Percentiles rank a stretch among this genome's conserved stretches.
These are phyloP conservation scores for Clarireedia paspali DNA, from an alignment of 2,329 filamentous ascomycete genomes.

Conservation along the genomic window DNA sequence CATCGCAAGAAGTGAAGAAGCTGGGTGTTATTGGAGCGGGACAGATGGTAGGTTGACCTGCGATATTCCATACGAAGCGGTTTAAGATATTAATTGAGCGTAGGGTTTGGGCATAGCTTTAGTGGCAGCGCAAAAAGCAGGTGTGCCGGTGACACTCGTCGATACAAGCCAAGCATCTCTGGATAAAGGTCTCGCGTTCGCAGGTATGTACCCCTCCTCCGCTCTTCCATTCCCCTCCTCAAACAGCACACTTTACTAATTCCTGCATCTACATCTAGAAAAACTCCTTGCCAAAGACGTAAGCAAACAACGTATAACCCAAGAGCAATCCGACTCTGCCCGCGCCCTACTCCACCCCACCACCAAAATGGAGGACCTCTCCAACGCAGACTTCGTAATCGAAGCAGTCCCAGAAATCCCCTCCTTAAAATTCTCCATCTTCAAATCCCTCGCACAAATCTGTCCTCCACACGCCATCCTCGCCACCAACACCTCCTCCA, in stretches of 20 bases:
- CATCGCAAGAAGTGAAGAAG: slow-evolving; percentile 69
- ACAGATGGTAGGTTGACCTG: slow-evolving; percentile 65
- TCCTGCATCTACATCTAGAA: slow-evolving; percentile 42
- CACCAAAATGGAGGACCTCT: slow-evolving; percentile 69
- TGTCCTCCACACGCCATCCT: slow-evolving; percentile 81
- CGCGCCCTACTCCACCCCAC: slow-evolving; percentile 62
- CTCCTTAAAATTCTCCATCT: slow-evolving; percentile 80
- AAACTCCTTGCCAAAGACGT: slow-evolving; percentile 93
- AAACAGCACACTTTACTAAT: not conserved
- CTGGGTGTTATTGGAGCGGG: slow-evolving; percentile 90
- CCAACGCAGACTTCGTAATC: slow-evolving; percentile 90
- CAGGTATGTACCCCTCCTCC: slow-evolving; percentile 46
- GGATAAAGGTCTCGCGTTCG: slow-evolving; percentile 84
- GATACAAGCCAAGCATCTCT: slow-evolving; percentile 79
- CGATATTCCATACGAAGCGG: not conserved
- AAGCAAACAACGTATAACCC: slow-evolving; percentile 74
- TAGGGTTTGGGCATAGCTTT: slow-evolving; percentile 94
- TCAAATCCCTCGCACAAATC: slow-evolving; percentile 71
- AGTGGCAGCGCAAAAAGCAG: slow-evolving; percentile 78
- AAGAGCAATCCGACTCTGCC: slow-evolving; percentile 68
- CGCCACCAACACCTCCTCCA: slow-evolving; percentile 97
- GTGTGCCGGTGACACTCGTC: slow-evolving; percentile 76
- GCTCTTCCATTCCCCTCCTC: not conserved
- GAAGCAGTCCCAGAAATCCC: slow-evolving; percentile 94
- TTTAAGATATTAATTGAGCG: not conserved